Conservation (phyloP, 2,329 filamentous ascomycete genomes). For the Bipolaris oryzae region DNA sequence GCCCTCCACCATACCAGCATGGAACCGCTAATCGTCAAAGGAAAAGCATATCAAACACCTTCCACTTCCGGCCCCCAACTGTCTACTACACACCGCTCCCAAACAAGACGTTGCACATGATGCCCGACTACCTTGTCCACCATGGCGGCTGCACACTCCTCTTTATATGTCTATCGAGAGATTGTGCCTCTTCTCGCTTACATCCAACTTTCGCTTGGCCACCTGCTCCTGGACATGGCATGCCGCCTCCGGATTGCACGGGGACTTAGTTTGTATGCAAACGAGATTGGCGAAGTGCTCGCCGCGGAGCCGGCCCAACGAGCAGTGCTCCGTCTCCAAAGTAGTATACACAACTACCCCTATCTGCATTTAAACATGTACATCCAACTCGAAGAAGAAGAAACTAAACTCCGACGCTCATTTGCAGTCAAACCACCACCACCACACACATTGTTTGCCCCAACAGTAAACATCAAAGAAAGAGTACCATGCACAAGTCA, state of each 20-base stretch:
- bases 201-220: neutral
- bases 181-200: neutral
- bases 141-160: neutral
- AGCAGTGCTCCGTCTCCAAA: neutral
- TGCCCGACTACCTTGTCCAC: too few relatives aligned
- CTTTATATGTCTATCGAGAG: neutral
- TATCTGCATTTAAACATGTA: neutral
- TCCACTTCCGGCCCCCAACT: neutral
- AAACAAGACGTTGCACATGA: too few relatives aligned
- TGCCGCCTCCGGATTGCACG: neutral
- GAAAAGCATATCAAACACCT: neutral
- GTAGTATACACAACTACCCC: neutral
- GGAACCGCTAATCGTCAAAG: neutral
- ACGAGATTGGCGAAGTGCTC: slow-evolving; percentile 1
- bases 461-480: neutral
- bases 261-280: neutral
- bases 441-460: neutral
- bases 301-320: neutral
- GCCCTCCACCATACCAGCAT: neutral
- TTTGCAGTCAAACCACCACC: neutral
- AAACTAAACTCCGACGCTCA: too few relatives aligned
- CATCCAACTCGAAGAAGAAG: too few relatives aligned
- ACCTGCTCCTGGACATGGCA: neutral
- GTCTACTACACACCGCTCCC: neutral
- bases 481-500: neutral